phyloP scores from a whole-genome alignment of 768 basidiomycete species.

The Mycena sanguinolenta region DNA sequence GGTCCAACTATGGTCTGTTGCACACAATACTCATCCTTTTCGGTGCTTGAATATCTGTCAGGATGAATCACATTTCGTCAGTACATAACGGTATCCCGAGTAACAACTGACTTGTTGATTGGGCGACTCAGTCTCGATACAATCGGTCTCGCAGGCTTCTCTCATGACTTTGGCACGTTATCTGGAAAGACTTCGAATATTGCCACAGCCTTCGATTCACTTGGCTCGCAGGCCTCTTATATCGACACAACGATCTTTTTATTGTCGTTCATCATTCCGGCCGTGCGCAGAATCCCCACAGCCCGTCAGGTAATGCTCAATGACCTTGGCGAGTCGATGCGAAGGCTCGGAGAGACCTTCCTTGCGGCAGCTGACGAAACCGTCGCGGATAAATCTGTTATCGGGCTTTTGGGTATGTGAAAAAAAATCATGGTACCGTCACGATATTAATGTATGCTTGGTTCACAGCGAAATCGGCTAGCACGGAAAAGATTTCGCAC shows the following conservation, averaged over 20 bases:
- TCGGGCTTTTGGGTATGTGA: constrained; percentile 7
- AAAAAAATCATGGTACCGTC: background rate
- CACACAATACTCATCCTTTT: background rate
- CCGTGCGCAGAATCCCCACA: background rate
- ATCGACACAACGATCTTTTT: background rate
- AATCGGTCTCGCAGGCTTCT: constrained; percentile 27
- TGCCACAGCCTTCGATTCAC: constrained; percentile 2
- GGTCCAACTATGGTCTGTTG: constrained; percentile 22
- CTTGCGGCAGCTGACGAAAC: background rate
- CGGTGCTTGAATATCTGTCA: background rate
- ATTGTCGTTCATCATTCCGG: background rate
- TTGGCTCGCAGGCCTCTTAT: background rate
- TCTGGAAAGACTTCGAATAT: constrained; percentile 6
- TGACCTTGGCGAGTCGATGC: constrained; percentile 15
- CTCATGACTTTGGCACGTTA: constrained; percentile 17
- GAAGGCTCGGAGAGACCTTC: background rate
- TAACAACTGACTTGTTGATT: background rate
- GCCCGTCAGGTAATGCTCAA: background rate
- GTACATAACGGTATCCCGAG: background rate
- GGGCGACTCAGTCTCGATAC: constrained; percentile 19
- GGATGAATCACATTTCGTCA: constrained; percentile 32
- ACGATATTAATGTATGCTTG: background rate
- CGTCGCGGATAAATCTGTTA: constrained; percentile 14
- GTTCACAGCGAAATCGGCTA: background rate
- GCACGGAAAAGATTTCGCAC: constrained; percentile 10